Percentiles rank a stretch among this genome's conserved stretches.
Evolutionary conservation across 257 asterid species (phyloP).

Genomic region (Eustoma russellianum): DNA sequence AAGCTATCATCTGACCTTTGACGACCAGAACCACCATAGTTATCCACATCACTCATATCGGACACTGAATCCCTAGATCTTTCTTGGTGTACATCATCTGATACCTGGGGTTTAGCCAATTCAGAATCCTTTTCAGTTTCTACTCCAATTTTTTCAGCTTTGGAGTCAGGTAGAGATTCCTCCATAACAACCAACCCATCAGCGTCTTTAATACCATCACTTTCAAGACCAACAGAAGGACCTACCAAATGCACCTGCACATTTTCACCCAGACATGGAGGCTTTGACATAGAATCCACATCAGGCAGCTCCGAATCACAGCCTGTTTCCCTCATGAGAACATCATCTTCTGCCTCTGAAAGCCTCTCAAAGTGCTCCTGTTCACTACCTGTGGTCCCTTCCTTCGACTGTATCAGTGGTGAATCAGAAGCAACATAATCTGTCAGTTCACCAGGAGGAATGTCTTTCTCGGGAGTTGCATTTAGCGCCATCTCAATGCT

Average conservation of each 20-base stretch:
- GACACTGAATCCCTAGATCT: constrained; percentile 16
- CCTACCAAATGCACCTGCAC: not conserved
- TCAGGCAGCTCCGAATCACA: constrained; percentile 19
- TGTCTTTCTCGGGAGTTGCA: constrained; percentile 18
- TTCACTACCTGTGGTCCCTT: constrained; percentile 16
- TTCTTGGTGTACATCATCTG: constrained; percentile 28
- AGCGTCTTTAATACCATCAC: constrained; percentile 13
- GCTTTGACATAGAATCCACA: constrained; percentile 18
- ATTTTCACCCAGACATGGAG: constrained; percentile 2
- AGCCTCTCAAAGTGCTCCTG: constrained; percentile 26
- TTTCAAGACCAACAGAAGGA: constrained; percentile 19
- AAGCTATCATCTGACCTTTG: constrained; percentile 16
- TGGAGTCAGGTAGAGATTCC: constrained; percentile 23
- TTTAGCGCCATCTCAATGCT: constrained; percentile 10
- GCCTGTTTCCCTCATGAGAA: constrained; percentile 16
- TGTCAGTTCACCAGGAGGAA: constrained; percentile 19
- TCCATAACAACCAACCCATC: constrained; percentile 19
- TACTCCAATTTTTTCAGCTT: constrained; percentile 24
- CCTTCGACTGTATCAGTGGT: constrained; percentile 11
- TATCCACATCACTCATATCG: constrained; percentile 9
- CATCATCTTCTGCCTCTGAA: constrained; percentile 16
- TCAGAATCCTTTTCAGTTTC: constrained; percentile 18
- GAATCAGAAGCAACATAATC: constrained; percentile 15
- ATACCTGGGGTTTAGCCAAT: constrained; percentile 17
- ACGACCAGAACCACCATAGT: constrained; percentile 18